These are phyloP conservation scores for Picochlorum sp. DNA, from an alignment of 139 green algal genomes.

Conservation along the genomic window DNA sequence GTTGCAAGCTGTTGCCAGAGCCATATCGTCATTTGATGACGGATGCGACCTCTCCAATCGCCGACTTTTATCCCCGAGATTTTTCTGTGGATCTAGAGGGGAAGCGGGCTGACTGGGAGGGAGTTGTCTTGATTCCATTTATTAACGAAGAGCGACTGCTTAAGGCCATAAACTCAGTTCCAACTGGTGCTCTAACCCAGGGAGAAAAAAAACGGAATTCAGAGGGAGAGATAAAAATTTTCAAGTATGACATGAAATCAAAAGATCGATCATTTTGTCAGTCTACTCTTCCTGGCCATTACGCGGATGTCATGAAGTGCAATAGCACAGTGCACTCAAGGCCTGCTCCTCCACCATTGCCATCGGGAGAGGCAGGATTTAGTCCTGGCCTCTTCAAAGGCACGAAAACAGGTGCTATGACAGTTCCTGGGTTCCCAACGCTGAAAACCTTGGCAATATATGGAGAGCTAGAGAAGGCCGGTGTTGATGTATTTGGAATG, in stretches of 20 bases:
- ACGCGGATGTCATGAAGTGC: slow-evolving; percentile 22
- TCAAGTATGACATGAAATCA: slow-evolving; percentile 10
- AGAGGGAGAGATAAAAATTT: slow-evolving; percentile 61
- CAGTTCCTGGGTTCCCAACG: slow-evolving; percentile 57
- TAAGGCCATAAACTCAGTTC: slow-evolving; percentile 27
- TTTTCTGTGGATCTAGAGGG: slow-evolving; percentile 83
- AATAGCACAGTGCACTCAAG: slow-evolving; percentile 25
- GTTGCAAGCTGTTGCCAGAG: slow-evolving; percentile 54
- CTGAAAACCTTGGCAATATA: slow-evolving; percentile 43
- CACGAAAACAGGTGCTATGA: slow-evolving; percentile 35
- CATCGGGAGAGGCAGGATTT: slow-evolving; percentile 51
- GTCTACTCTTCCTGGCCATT: slow-evolving; percentile 52
- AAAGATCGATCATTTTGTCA: slow-evolving; percentile 47
- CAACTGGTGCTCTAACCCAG: slow-evolving; percentile 23
- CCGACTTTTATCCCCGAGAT: slow-evolving; percentile 75
- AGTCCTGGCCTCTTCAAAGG: slow-evolving; percentile 42
- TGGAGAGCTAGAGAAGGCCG: slow-evolving; percentile 34
- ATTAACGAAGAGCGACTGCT: slow-evolving; percentile 65
- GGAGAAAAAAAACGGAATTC: slow-evolving; percentile 63
- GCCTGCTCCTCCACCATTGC: slow-evolving; percentile 47
- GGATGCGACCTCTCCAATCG: slow-evolving; percentile 61
- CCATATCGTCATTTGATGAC: slow-evolving; percentile 71
- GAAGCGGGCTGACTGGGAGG: slow-evolving; percentile 88
- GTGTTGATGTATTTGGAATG: slow-evolving; percentile 73
- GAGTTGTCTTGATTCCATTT: slow-evolving; percentile 64